Conservation (phyloP, 495 filamentous ascomycete species). For the Melanomma pulvis-pyrius region DNA sequence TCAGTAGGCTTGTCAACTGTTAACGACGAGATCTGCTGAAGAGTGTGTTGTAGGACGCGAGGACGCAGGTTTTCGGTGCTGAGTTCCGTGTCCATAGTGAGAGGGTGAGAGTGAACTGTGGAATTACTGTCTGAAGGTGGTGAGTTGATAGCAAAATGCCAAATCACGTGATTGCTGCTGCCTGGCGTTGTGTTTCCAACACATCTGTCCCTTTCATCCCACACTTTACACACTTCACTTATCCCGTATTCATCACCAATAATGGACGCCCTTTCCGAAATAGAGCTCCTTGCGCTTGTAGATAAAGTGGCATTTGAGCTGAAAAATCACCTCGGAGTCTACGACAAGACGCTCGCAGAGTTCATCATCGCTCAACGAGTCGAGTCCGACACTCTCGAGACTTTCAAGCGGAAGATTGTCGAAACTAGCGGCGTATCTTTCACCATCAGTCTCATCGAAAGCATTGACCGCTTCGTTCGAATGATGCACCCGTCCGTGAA, state of each 20-base stretch:
- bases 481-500: background rate
- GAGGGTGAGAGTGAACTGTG: background rate
- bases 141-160: background rate
- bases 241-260: background rate
- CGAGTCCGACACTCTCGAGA: constrained; percentile 67
- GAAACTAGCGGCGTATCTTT: constrained; percentile 77
- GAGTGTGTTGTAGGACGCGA: background rate
- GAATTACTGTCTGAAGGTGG: background rate
- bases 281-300: constrained; percentile 89
- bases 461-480: constrained; percentile 60
- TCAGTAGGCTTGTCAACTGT: background rate
- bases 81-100: background rate
- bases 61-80: background rate
- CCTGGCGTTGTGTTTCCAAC: background rate
- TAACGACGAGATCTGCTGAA: background rate
- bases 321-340: constrained; percentile 87
- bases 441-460: constrained; percentile 83
- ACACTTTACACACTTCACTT: background rate
- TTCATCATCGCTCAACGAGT: constrained; percentile 88
- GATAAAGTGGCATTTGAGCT: constrained; percentile 91
- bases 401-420: constrained; percentile 71
- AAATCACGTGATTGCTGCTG: background rate
- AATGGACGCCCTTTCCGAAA: constrained; percentile 87
- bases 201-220: background rate
- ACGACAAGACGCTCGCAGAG: constrained; percentile 89